phyloP scores from a whole-genome alignment of 2,329 filamentous ascomycete genomes.

The Ascocoryne sarcoides region DNA sequence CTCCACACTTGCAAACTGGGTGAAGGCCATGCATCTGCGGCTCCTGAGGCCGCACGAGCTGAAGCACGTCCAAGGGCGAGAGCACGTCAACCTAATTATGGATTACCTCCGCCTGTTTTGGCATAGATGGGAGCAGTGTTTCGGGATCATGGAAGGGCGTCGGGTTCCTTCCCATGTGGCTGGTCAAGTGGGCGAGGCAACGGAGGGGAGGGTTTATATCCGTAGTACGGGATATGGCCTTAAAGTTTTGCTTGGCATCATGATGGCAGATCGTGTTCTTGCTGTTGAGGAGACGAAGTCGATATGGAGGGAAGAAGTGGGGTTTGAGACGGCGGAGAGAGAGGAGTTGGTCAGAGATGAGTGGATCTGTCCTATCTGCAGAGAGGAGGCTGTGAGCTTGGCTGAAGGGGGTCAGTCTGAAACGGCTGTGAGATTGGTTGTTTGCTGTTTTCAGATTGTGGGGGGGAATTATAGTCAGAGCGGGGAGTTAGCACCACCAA shows the following conservation, averaged over 20 bases:
- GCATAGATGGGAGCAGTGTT: slow-evolving; percentile 8
- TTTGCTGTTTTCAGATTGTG: slow-evolving; percentile 20
- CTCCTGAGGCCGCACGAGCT: background rate
- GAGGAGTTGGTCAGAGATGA: slow-evolving; percentile 6
- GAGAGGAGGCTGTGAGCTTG: slow-evolving; percentile 8
- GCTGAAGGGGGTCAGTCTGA: slow-evolving; percentile 8
- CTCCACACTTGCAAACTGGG: slow-evolving; percentile 4
- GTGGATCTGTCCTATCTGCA: slow-evolving; percentile 17
- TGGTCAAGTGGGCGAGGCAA: too few relatives aligned
- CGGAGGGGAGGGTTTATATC: slow-evolving; percentile 11
- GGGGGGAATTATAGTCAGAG: slow-evolving; percentile 12
- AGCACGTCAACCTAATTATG: slow-evolving; percentile 12
- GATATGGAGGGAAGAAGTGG: background rate
- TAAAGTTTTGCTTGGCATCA: slow-evolving; percentile 17
- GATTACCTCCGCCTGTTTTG: slow-evolving; percentile 8
- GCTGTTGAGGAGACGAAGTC: slow-evolving; percentile 6
- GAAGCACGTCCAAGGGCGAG: background rate
- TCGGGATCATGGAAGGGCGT: too few relatives aligned
- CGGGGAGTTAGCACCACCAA: too few relatives aligned
- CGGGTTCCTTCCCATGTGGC: too few relatives aligned
- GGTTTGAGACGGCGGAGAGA: slow-evolving; percentile 1
- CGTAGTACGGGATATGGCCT: slow-evolving; percentile 15
- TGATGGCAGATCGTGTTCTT: slow-evolving; percentile 20
- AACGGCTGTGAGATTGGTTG: slow-evolving; percentile 11
- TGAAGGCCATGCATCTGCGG: too few relatives aligned